Evolutionary conservation across 163 green algal genomes (phyloP).

Genomic region (Chloromonas sp.): DNA sequence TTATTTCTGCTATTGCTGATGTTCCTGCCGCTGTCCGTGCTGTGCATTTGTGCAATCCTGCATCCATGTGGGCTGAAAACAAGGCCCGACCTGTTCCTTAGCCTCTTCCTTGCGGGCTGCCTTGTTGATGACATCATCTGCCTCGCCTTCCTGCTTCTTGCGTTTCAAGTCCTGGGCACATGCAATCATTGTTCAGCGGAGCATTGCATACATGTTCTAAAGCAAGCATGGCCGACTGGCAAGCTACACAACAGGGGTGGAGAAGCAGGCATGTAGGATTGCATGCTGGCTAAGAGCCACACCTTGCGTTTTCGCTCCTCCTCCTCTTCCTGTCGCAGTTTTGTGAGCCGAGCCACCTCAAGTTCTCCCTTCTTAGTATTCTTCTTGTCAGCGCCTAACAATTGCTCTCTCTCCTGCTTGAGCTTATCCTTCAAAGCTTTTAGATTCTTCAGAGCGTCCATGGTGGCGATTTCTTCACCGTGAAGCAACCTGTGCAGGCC

Average conservation of each 20-base stretch:
- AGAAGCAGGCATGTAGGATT: neutral
- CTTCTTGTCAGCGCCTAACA: conserved; percentile 44
- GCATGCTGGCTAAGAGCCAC: neutral
- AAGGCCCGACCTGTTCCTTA: neutral
- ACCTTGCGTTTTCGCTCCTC: conserved; percentile 63
- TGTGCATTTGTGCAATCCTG: too few species aligned
- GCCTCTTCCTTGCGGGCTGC: conserved; percentile 1
- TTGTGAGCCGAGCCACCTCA: conserved; percentile 58
- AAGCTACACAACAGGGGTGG: too few species aligned
- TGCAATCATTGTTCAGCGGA: neutral
- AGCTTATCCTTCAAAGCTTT: conserved; percentile 66
- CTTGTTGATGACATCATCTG: neutral
- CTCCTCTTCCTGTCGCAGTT: conserved; percentile 69
- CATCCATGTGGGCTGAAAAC: neutral
- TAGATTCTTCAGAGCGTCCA: conserved; percentile 64
- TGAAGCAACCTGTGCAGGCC: too few species aligned
- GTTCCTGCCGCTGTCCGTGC: too few species aligned
- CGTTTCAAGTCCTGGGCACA: conserved; percentile 36
- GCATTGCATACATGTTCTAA: too few species aligned
- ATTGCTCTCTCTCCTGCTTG: conserved; percentile 55
- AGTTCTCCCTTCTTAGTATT: conserved; percentile 63
- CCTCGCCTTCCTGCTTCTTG: conserved; percentile 20
- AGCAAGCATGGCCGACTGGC: too few species aligned
- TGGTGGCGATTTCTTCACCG: neutral
- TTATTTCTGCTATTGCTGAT: too few species aligned